Evolutionary conservation across 2,329 filamentous ascomycete species (phyloP).

Genomic region (Ophiognomonia clavigignenti-juglandacearum): DNA sequence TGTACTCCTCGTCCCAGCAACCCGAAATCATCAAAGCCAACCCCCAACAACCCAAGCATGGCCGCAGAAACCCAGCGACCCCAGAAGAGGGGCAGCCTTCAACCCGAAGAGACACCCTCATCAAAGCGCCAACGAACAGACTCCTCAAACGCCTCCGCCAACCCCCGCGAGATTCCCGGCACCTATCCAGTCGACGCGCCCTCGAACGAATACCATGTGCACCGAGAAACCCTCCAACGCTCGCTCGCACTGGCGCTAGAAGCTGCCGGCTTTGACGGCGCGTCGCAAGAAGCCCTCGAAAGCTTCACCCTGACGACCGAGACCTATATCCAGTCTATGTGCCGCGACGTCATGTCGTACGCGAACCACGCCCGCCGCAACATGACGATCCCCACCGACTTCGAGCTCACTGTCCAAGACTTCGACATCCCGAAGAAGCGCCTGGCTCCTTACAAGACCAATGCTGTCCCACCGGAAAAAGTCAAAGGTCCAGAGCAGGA

Average conservation of each 20-base stretch:
- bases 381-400: slow-evolving; percentile 52
- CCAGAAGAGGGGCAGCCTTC: slow-evolving; percentile 31
- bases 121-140: slow-evolving; percentile 27
- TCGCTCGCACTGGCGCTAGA: slow-evolving; percentile 51
- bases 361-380: slow-evolving; percentile 46
- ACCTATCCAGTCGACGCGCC: slow-evolving; percentile 4
- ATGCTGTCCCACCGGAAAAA: slow-evolving; percentile 39
- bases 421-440: slow-evolving; percentile 48
- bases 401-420: slow-evolving; percentile 45
- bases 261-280: slow-evolving; percentile 54
- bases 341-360: slow-evolving; percentile 42
- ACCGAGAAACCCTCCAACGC: slow-evolving; percentile 43
- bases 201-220: slow-evolving; percentile 24
- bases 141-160: slow-evolving; percentile 13
- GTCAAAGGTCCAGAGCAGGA: slow-evolving; percentile 32
- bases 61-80: slow-evolving; percentile 2
- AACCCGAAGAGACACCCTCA: slow-evolving; percentile 22
- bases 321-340: slow-evolving; percentile 46
- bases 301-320: slow-evolving; percentile 52
- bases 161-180: slow-evolving; percentile 6
- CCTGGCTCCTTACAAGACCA: slow-evolving; percentile 52
- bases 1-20: too few species aligned
- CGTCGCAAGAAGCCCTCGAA: slow-evolving; percentile 53
- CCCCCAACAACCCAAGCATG: too few species aligned
- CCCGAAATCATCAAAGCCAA: too few species aligned